phyloP scores from a whole-genome alignment of 441 rosid species.

The Populus hybrid region DNA sequence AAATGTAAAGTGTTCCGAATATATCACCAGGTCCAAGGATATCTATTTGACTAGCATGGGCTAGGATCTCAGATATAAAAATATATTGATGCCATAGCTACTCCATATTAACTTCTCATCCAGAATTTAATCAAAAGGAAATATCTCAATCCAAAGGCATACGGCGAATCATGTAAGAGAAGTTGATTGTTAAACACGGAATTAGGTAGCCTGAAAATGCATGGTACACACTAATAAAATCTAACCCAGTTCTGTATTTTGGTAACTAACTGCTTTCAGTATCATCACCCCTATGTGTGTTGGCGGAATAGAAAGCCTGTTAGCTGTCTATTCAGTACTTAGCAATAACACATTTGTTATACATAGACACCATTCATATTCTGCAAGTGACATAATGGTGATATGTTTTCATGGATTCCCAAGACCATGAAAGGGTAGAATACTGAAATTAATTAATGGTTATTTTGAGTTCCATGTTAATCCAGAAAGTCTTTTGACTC shows the following conservation, averaged over 20 bases:
- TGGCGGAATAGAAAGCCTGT: neutral
- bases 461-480: neutral
- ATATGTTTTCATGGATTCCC: neutral
- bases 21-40: slow-evolving; percentile 7
- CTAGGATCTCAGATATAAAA: neutral
- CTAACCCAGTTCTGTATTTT: neutral
- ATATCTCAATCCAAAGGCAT: neutral
- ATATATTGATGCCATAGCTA: neutral
- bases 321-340: neutral
- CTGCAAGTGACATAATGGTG: neutral
- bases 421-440: neutral
- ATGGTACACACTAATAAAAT: neutral
- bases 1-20: neutral
- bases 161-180: neutral
- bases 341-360: no score
- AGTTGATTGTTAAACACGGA: neutral
- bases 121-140: neutral
- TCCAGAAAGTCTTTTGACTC: neutral
- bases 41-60: neutral
- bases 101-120: neutral
- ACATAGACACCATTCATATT: neutral
- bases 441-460: neutral
- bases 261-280: neutral
- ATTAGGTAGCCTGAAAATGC: neutral
- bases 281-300: neutral